phyloP scores from a whole-genome alignment of 2,329 filamentous ascomycete species.

The Claviceps quebecensis region DNA sequence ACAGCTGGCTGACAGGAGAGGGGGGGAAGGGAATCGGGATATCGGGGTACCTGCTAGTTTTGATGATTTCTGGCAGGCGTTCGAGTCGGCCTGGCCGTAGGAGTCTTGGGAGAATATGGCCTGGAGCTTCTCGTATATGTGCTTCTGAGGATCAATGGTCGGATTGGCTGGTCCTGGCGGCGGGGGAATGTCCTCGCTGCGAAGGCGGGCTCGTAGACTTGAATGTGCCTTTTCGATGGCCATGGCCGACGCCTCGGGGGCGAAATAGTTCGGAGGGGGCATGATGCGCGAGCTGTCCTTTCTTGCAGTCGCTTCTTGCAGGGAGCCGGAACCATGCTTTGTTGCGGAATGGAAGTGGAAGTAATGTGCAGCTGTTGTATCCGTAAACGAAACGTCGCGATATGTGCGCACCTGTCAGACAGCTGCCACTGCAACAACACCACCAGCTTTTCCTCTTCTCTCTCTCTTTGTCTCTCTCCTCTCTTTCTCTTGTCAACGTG shows the following conservation, averaged over 20 bases:
- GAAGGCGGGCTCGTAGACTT: constrained; percentile 16
- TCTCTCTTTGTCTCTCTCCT: no score
- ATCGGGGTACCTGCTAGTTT: neutral
- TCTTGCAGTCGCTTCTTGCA: no score
- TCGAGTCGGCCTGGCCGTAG: neutral
- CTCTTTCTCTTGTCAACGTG: no score
- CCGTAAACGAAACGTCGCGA: neutral
- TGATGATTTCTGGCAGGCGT: neutral
- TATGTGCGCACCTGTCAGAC: neutral
- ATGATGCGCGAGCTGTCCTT: neutral
- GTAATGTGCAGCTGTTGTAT: neutral
- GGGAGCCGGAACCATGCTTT: no score
- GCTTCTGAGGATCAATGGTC: neutral
- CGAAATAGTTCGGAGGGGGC: constrained; percentile 3
- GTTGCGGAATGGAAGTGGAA: neutral
- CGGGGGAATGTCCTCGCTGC: constrained; percentile 9
- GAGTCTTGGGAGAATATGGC: constrained; percentile 9
- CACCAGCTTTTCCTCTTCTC: no score
- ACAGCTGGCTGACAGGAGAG: neutral
- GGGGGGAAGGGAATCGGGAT: neutral
- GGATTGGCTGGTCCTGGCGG: neutral
- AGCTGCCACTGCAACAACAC: neutral
- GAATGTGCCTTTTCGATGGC: constrained; percentile 4
- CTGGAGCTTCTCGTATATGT: constrained; percentile 14
- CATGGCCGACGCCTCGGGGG: constrained; percentile 1